phyloP scores from a whole-genome alignment of 352 stramenopile species.

The Thalassiosira ordinaria region DNA sequence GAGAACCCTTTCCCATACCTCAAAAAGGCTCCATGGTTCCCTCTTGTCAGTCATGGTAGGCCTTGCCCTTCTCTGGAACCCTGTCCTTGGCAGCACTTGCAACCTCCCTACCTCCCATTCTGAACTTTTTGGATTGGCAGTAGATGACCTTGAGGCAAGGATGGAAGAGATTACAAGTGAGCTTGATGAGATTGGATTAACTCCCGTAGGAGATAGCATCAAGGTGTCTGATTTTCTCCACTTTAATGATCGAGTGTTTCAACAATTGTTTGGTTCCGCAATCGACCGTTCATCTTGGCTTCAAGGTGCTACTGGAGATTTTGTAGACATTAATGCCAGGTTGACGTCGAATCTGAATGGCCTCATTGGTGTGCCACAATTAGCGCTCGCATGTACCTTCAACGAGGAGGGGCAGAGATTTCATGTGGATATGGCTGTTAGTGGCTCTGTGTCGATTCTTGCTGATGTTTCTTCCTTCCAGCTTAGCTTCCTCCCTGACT shows the following conservation, averaged over 20 bases:
- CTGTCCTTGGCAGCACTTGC: not conserved
- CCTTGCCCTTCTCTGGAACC: no score
- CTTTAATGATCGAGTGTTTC: not conserved
- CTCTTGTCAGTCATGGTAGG: no score
- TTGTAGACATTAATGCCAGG: not conserved
- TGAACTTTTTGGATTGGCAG: not conserved
- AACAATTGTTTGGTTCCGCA: not conserved
- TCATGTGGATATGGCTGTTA: not conserved
- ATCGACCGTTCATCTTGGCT: not conserved
- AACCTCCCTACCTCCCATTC: not conserved
- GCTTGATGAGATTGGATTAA: not conserved
- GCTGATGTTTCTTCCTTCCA: not conserved
- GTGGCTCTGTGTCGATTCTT: not conserved
- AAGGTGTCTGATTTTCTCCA: not conserved
- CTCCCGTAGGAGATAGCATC: not conserved
- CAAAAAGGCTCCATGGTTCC: no score
- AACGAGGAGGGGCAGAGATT: not conserved
- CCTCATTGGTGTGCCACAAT: not conserved
- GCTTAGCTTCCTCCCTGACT: not conserved
- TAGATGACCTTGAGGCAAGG: not conserved
- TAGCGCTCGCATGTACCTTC: not conserved
- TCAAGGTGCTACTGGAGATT: not conserved
- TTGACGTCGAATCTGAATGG: not conserved
- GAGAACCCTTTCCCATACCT: no score
- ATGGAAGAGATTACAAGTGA: not conserved